These are phyloP conservation scores for Mycena olivaceomarginata DNA, from an alignment of 768 basidiomycete genomes.

Conservation along the genomic window DNA sequence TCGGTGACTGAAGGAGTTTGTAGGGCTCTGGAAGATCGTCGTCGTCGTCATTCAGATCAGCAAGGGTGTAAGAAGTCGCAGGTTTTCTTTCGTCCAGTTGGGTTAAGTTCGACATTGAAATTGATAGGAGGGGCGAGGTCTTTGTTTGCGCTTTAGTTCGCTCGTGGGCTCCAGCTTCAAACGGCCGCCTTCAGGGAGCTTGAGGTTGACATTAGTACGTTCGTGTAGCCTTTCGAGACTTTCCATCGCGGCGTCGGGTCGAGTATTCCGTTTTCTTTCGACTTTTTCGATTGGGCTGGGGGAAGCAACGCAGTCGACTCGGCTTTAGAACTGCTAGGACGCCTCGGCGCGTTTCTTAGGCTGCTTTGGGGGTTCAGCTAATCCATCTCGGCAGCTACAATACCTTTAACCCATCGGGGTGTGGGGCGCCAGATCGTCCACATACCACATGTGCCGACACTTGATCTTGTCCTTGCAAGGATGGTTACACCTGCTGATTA, in stretches of 20 bases:
- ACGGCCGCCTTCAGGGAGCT: conserved; percentile 61
- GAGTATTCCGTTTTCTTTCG: conserved; percentile 49
- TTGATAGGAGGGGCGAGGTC: conserved; percentile 54
- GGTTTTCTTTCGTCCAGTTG: conserved; percentile 55
- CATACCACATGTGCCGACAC: conserved; percentile 88
- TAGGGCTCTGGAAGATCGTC: conserved; percentile 66
- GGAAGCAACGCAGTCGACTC: conserved; percentile 8
- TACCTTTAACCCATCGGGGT: conserved; percentile 15
- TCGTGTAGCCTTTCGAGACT: conserved; percentile 67
- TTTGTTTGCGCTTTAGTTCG: conserved; percentile 54
- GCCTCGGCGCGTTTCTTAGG: conserved; percentile 47
- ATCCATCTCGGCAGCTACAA: conserved; percentile 84
- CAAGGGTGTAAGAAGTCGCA: conserved; percentile 46
- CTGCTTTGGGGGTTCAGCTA: conserved; percentile 67
- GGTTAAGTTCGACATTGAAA: conserved; percentile 73
- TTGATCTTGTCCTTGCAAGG: conserved; percentile 84
- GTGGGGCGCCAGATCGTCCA: not conserved
- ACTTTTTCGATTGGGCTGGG: conserved; percentile 39
- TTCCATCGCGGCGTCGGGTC: conserved; percentile 55
- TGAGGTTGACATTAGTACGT: conserved; percentile 62
- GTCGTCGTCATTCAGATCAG: conserved; percentile 56
- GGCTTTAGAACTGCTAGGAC: not conserved
- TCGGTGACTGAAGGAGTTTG: conserved; percentile 54
- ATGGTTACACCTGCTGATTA: conserved; percentile 80
- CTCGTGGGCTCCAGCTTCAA: conserved; percentile 63